phyloP scores from a whole-genome alignment of 805 yeast genomes.

The Wickerhamomyces tratensis region DNA sequence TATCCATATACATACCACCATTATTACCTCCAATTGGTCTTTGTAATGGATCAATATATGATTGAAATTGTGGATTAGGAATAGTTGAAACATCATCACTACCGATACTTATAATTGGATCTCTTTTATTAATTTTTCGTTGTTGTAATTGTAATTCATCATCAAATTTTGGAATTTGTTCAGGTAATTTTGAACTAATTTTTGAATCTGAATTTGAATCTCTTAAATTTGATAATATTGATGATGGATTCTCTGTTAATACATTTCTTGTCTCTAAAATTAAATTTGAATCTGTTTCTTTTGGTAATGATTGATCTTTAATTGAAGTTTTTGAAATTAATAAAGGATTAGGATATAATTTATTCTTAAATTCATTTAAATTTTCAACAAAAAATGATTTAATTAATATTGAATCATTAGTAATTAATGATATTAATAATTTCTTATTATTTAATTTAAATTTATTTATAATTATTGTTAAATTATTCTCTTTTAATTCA shows the following conservation, averaged over 20 bases:
- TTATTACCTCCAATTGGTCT: constrained; percentile 4
- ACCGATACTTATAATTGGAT: constrained; percentile 30
- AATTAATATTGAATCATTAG: too few relatives aligned
- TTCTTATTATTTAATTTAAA: neutral
- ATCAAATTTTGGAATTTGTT: constrained; percentile 38
- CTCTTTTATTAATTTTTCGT: constrained; percentile 1
- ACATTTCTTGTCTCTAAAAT: too few relatives aligned
- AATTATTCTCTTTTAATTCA: neutral
- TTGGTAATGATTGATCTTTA: neutral
- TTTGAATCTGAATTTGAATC: neutral
- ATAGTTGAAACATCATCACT: constrained; percentile 41
- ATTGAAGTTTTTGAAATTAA: neutral
- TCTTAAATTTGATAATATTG: neutral
- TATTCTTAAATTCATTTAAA: neutral
- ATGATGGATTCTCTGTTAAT: too few relatives aligned
- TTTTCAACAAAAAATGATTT: neutral
- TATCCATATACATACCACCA: constrained; percentile 43
- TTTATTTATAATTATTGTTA: neutral
- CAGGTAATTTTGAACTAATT: neutral
- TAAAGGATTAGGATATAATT: neutral
- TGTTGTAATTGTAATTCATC: constrained; percentile 36
- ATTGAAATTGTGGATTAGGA: constrained; percentile 31
- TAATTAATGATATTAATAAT: neutral
- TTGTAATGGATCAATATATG: constrained; percentile 31
- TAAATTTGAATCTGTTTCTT: too few relatives aligned